phyloP scores from a whole-genome alignment of 106 monocot species.

The Dendrobium catenatum region DNA sequence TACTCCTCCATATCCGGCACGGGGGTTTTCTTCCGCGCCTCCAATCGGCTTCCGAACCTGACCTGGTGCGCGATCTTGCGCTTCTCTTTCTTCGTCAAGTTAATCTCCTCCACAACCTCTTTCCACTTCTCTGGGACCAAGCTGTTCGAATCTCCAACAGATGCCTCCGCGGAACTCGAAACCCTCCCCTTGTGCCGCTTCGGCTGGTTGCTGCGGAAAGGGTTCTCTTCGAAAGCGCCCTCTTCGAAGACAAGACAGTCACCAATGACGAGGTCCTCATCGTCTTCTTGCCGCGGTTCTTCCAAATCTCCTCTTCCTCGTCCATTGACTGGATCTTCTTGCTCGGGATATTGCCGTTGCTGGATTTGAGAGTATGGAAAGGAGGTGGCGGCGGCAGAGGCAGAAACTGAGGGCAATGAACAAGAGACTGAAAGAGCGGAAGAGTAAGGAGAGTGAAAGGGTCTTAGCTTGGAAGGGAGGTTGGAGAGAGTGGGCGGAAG shows the following conservation, averaged over 20 bases:
- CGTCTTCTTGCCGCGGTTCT: constrained; percentile 15
- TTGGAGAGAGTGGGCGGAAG: background rate
- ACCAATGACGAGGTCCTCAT: constrained; percentile 47
- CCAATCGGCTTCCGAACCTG: constrained; percentile 65
- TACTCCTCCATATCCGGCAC: constrained; percentile 59
- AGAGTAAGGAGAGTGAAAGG: background rate
- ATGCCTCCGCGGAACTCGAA: background rate
- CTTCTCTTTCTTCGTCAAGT: constrained; percentile 85
- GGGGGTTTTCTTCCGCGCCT: constrained; percentile 36
- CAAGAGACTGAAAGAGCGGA: background rate
- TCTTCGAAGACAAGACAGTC: constrained; percentile 96
- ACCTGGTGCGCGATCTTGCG: constrained; percentile 59
- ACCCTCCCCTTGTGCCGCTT: background rate
- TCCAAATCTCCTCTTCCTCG: background rate
- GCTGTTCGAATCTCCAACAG: constrained; percentile 17
- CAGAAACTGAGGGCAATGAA: background rate
- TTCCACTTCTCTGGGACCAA: constrained; percentile 84
- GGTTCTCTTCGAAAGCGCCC: constrained; percentile 58
- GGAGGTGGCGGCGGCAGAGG: background rate
- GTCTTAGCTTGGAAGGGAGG: background rate
- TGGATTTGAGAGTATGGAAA: constrained; percentile 16
- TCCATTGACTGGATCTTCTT: background rate
- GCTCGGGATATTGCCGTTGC: background rate
- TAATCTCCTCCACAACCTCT: constrained; percentile 61
- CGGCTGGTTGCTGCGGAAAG: background rate